Conservation (phyloP, 257 asterid species). For the Solanum infundibuliforme region DNA sequence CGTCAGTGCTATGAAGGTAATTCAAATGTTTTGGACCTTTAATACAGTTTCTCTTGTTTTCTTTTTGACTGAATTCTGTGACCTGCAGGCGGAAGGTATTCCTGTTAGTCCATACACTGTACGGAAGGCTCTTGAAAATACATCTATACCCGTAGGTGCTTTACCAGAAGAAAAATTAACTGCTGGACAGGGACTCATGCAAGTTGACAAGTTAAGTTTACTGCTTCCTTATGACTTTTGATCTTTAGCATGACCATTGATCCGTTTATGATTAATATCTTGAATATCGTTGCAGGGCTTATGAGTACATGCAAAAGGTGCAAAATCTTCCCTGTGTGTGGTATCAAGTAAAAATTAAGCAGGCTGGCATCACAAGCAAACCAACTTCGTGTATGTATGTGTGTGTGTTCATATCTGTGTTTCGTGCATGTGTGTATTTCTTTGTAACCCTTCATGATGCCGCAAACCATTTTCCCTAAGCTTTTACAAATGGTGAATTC, state of each 20-base stretch:
- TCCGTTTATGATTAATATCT: conserved; percentile 11
- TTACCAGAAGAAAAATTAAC: conserved; percentile 83
- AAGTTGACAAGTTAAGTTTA: conserved; percentile 78
- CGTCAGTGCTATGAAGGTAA: conserved; percentile 95
- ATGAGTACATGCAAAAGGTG: conserved; percentile 68
- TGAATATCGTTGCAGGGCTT: conserved; percentile 61
- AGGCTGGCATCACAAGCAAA: conserved; percentile 63
- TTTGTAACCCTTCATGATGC: neutral
- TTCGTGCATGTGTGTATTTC: neutral
- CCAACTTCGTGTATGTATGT: neutral
- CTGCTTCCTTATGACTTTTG: conserved; percentile 10
- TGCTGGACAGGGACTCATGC: conserved; percentile 96
- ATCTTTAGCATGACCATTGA: conserved; percentile 6
- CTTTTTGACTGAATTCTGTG: conserved; percentile 15
- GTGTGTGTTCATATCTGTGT: neutral
- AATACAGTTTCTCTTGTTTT: neutral
- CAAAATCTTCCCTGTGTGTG: conserved; percentile 51
- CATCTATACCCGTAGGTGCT: conserved; percentile 62
- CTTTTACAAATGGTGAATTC: neutral
- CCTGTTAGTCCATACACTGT: conserved; percentile 82
- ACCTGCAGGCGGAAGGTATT: conserved; percentile 75
- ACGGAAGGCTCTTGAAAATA: conserved; percentile 93
- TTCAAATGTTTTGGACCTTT: conserved; percentile 1
- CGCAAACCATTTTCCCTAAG: neutral
- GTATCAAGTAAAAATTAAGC: conserved; percentile 72